Evolutionary conservation across 768 basidiomycete species (phyloP).

Genomic region (Coprinellus micaceus): DNA sequence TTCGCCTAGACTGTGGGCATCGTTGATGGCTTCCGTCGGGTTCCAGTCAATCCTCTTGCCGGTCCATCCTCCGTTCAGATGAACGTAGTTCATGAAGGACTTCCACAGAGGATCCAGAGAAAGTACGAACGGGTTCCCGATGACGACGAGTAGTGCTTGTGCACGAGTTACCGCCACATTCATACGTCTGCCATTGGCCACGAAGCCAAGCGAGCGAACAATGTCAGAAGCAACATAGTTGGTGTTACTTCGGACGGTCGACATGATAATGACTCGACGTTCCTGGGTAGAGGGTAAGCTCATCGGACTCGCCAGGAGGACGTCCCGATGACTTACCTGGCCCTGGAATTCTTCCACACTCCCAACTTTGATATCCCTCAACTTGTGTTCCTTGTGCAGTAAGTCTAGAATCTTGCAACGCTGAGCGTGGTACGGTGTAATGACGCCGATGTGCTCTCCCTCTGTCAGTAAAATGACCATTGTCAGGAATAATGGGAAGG

Average conservation of each 20-base stretch:
- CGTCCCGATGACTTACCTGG: slow-evolving; percentile 35
- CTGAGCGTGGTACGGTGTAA: slow-evolving; percentile 66
- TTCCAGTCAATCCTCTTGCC: slow-evolving; percentile 38
- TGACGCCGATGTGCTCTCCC: slow-evolving; percentile 56
- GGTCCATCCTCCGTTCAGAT: slow-evolving; percentile 48
- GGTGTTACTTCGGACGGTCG: slow-evolving; percentile 53
- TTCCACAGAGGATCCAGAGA: slow-evolving; percentile 60
- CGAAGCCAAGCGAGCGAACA: slow-evolving; percentile 54
- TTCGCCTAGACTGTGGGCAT: slow-evolving; percentile 32
- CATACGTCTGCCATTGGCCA: slow-evolving; percentile 51
- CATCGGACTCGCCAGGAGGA: slow-evolving; percentile 1
- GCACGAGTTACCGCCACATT: slow-evolving; percentile 69
- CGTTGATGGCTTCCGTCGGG: slow-evolving; percentile 28
- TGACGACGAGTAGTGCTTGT: slow-evolving; percentile 56
- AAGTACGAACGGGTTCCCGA: slow-evolving; percentile 58
- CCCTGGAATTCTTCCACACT: slow-evolving; percentile 72
- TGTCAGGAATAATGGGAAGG: too few relatives aligned
- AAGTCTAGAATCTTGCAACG: slow-evolving; percentile 45
- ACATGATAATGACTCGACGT: slow-evolving; percentile 54
- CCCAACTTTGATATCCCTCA: slow-evolving; percentile 52
- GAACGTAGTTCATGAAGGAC: slow-evolving; percentile 54
- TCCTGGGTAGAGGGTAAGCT: slow-evolving; percentile 32
- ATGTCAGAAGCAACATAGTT: slow-evolving; percentile 49
- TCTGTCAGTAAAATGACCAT: slow-evolving; percentile 14
- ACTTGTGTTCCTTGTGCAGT: slow-evolving; percentile 27